phyloP scores from a whole-genome alignment of 768 basidiomycete species.

The Tylopilus plumbeoviolaceoides region DNA sequence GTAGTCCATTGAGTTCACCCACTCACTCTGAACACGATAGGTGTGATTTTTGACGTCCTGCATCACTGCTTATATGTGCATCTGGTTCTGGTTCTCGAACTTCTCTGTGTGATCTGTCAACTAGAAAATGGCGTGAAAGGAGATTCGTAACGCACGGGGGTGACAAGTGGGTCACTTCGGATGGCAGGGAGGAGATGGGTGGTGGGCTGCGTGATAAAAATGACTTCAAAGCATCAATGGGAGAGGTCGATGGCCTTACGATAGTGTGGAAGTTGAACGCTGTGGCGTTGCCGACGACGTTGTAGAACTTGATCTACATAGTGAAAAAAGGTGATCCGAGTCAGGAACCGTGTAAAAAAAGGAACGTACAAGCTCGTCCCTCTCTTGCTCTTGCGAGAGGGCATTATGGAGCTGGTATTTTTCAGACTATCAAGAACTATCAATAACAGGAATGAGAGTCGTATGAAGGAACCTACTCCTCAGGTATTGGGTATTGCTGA shows the following conservation, averaged over 20 bases:
- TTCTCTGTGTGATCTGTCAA: background rate
- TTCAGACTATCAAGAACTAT: too few species aligned
- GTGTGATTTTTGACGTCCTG: background rate
- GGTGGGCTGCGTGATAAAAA: background rate
- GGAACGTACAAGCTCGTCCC: background rate
- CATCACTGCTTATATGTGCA: background rate
- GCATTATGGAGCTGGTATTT: background rate
- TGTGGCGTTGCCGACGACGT: background rate
- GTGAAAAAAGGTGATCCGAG: background rate
- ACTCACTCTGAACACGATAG: constrained; percentile 2
- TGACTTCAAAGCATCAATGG: background rate
- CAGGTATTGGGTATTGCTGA: background rate
- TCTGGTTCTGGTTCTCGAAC: background rate
- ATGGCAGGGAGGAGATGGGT: background rate
- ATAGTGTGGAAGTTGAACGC: background rate
- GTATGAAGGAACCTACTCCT: background rate
- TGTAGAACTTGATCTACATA: background rate
- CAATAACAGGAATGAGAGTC: too few species aligned
- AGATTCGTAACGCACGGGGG: background rate
- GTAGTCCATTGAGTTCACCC: too few species aligned
- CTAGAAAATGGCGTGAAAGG: background rate
- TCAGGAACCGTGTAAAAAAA: background rate
- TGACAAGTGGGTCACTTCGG: background rate
- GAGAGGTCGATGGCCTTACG: background rate
- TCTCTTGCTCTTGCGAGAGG: background rate